These are phyloP conservation scores for Phytophthora sp. DNA, from an alignment of 352 stramenopile genomes.

Conservation along the genomic window DNA sequence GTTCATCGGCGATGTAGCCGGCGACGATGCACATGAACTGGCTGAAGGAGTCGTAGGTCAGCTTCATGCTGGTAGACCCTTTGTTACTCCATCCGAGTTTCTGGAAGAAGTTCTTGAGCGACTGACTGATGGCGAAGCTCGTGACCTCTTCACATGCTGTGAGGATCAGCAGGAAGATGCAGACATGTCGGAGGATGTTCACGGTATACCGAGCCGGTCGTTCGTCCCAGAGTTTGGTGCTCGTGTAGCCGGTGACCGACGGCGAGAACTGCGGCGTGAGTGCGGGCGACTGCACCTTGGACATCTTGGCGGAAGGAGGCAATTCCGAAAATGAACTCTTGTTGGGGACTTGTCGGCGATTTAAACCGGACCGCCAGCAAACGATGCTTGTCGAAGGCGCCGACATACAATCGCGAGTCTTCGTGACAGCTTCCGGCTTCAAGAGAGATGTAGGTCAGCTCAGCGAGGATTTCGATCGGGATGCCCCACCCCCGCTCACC, in stretches of 20 bases:
- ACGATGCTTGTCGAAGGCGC: background rate
- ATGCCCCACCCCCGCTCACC: too few relatives aligned
- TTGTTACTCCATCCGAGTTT: background rate
- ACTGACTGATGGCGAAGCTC: constrained; percentile 3
- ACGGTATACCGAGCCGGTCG: background rate
- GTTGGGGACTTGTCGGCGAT: background rate
- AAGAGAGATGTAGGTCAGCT: too few relatives aligned
- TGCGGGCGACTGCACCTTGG: background rate
- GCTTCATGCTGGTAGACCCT: background rate
- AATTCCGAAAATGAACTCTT: background rate
- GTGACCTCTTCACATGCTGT: constrained; percentile 1
- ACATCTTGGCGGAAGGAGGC: background rate
- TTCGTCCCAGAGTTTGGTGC: constrained; percentile 1
- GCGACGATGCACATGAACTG: constrained; percentile 4
- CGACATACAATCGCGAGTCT: background rate
- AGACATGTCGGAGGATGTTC: background rate
- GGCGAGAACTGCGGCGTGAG: background rate
- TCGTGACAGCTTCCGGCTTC: too few relatives aligned
- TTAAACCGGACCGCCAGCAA: too few relatives aligned
- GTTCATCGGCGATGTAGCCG: background rate
- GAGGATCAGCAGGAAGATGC: constrained; percentile 1
- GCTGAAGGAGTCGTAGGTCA: constrained; percentile 1
- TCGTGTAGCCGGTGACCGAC: background rate
- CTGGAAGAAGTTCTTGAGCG: constrained; percentile 7
- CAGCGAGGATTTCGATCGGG: too few relatives aligned